Base-by-base conservation (phyloP, 1,284 basidiomycete species). In the Takashimella koratensis region DNA sequence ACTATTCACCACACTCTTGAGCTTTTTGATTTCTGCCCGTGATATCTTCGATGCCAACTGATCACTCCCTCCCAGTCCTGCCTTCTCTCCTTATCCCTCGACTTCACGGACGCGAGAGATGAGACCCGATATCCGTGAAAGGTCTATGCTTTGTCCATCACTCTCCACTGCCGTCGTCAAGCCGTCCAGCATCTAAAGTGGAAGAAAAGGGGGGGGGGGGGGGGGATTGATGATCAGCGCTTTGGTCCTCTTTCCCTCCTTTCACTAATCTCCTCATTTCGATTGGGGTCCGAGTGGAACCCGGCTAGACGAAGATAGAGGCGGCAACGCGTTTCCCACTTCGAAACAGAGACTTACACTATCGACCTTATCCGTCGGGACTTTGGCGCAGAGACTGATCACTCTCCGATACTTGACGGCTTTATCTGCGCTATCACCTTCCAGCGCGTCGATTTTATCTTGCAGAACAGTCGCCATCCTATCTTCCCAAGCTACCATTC, bases 351-450 rank as follows among this genome's bases (percentile, higher is more conserved):
- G 11, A 82, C 86, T 81, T 73, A 93, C 91, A 66, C 85, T 84
- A 75, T 96, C 93, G 44, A 97, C 88, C 71, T 86, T 86, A 64
- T 94, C 89, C 45, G 90, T 81, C 2, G 89, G 83, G 48, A 93
- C 86, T 43, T 88, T 88, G 5, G 91, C 90, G 73, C 91, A 95
- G 50, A 95, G 78, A 21, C 90, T 85, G 20, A 98, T 87, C 56
- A 97, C 87, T 76, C 86, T 90, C 75, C 90, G 87, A 78, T 90
- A 96, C 75, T 90, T 86, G 62, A 86, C 86, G 67, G 92, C 87
- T 73, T 88, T 90, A 73, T 88, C 88, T 13, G 86, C 86, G 67
- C 85, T 87, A 43, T 86, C 85, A 39, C 88, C 88, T 63, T 88
- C 84, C 57, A 95, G 75, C 40, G 82, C 81, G 61, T 82, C 80